phyloP scores from a whole-genome alignment of 768 basidiomycete genomes.

The Chalciporus piperatus region DNA sequence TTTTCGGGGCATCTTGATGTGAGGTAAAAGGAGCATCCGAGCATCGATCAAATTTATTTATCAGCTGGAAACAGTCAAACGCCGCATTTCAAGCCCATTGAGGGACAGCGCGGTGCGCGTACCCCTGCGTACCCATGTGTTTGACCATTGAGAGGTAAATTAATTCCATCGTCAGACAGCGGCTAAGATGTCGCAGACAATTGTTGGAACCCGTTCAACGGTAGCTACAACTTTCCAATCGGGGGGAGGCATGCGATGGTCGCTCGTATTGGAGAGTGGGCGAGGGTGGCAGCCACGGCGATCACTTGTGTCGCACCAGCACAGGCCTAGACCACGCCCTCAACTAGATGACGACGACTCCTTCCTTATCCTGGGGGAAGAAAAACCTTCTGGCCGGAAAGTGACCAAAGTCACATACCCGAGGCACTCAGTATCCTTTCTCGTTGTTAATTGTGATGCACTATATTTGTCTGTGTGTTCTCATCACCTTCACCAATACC shows the following conservation, averaged over 20 bases:
- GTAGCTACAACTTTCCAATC: conserved; percentile 14
- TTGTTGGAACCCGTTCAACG: conserved; percentile 12
- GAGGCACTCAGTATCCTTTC: conserved; percentile 23
- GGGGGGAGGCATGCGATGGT: neutral
- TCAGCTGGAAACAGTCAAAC: conserved; percentile 14
- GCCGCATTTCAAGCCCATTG: conserved; percentile 13
- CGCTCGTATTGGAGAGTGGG: neutral
- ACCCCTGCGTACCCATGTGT: neutral
- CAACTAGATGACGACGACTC: conserved; percentile 1
- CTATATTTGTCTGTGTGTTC: conserved; percentile 29
- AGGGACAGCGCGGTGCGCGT: conserved; percentile 4
- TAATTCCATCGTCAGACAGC: conserved; percentile 21
- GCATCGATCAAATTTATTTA: conserved; percentile 19
- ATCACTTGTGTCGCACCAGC: conserved; percentile 10
- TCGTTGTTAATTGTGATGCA: conserved; percentile 31
- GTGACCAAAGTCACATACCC: conserved; percentile 13
- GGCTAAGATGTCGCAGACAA: conserved; percentile 8
- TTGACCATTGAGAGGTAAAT: conserved; percentile 31
- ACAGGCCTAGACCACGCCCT: conserved; percentile 12
- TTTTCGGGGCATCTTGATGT: neutral
- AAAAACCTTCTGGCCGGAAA: conserved; percentile 1
- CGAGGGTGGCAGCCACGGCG: neutral
- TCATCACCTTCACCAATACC: conserved; percentile 17
- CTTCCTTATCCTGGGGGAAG: conserved; percentile 10
- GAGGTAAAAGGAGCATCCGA: conserved; percentile 1